These are phyloP conservation scores for Hymenoscyphus albidus DNA, from an alignment of 2,329 filamentous ascomycete genomes.

Conservation along the genomic window DNA sequence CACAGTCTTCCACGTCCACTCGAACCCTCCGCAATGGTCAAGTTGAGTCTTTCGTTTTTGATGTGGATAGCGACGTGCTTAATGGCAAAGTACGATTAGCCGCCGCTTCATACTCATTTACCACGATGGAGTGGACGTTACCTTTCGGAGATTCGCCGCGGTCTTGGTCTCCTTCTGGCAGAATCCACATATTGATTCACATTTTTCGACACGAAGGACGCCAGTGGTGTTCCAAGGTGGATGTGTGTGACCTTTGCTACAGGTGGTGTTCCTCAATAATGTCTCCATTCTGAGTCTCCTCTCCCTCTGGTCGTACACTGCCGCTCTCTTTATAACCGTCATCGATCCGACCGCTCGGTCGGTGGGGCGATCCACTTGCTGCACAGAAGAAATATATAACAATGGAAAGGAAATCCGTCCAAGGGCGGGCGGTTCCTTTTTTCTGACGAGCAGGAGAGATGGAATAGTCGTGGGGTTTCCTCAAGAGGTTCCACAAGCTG, in stretches of 20 bases:
- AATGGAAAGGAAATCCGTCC: not conserved
- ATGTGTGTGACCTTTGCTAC: slow-evolving; percentile 31
- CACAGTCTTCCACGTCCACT: slow-evolving; percentile 31
- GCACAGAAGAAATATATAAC: slow-evolving; percentile 3
- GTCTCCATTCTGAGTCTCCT: slow-evolving; percentile 17
- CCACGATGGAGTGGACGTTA: slow-evolving; percentile 1
- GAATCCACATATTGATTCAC: slow-evolving; percentile 32
- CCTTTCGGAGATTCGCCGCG: slow-evolving; percentile 32
- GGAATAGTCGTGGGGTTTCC: not conserved
- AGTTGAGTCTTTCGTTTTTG: slow-evolving; percentile 30
- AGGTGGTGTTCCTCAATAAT: slow-evolving; percentile 24
- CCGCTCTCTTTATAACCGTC: slow-evolving; percentile 7
- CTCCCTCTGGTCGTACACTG: slow-evolving; percentile 10
- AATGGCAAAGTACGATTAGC: slow-evolving; percentile 3
- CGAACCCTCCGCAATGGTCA: slow-evolving; percentile 30
- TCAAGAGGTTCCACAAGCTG: not conserved
- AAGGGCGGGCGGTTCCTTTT: not conserved
- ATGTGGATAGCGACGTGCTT: slow-evolving; percentile 34
- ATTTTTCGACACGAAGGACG: slow-evolving; percentile 29
- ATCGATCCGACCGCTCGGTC: slow-evolving; percentile 12
- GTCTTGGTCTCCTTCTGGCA: slow-evolving; percentile 34
- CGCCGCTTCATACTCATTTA: not conserved
- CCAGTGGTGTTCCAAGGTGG: slow-evolving; percentile 31
- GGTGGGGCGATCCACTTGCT: not conserved
- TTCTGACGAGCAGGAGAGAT: not conserved